Evolutionary conservation across 495 filamentous ascomycete species (phyloP), one percentile per base, ranked within the genome.

Genomic region (Hyaloscypha finlandica): DNA sequence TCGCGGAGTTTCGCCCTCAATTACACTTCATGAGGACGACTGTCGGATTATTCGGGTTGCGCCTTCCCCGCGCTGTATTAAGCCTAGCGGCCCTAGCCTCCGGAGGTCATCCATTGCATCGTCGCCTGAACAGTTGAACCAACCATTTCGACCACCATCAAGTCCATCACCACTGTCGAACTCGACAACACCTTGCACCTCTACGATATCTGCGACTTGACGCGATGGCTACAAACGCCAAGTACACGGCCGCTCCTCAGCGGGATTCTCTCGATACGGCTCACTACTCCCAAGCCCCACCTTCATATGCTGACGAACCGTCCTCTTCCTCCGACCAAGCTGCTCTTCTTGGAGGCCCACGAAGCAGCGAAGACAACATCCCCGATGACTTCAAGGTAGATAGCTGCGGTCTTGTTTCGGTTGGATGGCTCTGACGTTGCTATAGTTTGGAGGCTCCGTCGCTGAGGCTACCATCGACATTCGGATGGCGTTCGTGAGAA

Each of bases 401-500:
- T 64, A 8, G 8, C 12, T 54, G 29, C 3, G 30, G 19, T 30
- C 19, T 51, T 59, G 37, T 30, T 59, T 5, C 59, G 12, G 37
- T 35, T 9, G 22, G 16, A 22, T n/a, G 51, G 16, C 25, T 30
- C 65, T 71, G 56, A 69, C 51, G 52, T 22, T 53, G 8, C 29
- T 62, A 14, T 59, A 93, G 89, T 98, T 94, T 74, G 93, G 93
- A 54, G 93, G 92, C 45, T 91, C 87, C 12, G 93, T 98, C 59
- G 86, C 94, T 66, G 96, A 97, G 80, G 96, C 90, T 51, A 96
- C 93, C 11, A 81, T 98, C 73, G 92, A 95, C 68, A 97, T 99
- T 77, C 90, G 95, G 67, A 96, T 97, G 88, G 91, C 94, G 81
- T 99, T 99, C 79, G 87, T 99, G 67, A 91, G 95, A 74, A 99